Base-by-base conservation (phyloP, 2,329 filamentous ascomycete species). In the Paraphaeosphaeria minitans region DNA sequence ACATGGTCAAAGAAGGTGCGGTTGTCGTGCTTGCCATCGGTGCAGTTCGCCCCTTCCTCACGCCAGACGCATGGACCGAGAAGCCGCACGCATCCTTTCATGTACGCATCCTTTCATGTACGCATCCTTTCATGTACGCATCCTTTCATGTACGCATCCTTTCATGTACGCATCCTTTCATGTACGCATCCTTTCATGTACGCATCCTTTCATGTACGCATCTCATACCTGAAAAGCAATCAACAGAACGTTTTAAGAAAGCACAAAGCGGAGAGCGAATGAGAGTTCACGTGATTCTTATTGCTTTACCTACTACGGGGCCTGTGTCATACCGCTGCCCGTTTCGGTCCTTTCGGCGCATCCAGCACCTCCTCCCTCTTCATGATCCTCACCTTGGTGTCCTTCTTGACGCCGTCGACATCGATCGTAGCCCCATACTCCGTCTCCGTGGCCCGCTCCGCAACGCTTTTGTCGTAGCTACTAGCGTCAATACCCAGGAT, bases 401-500 rank as follows among this genome's bases (percentile, higher is more conserved):
- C 74, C 59, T 74, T 75, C 62, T 70, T 74, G 31, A 55, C 56
- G 33, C 59, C 64, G 4, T 70, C 72, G 8, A 41, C 42, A 37
- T 71, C 70, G 42, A 53, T 61, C 3, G 52, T 46, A 27, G 63
- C 58, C 12, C 62, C 59, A 37, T 53, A 58, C 39, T 75, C 74
- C n/a, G 63, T 65, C 53, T 76, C 72, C 59, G 75, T 77, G 33
- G 66, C 70, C 63, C 72, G 69, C 62, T 75, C 72, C 22, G 72
- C 70, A 55, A 75, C 66, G 59, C 66, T 80, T 72, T 72, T 79
- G 62, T 87, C 85, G 66, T 83, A 87, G 72, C 83, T 87, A 58
- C 80, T 83, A 1, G 86, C 84, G 69, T 89, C 85, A 57, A 89
- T 85, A 9, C 87, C 87, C 7, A 89, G 73, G 56, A 89, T 87